Evolutionary conservation across 1,139 yeast species (phyloP).

Genomic region (Diutina scorzettiae): DNA sequence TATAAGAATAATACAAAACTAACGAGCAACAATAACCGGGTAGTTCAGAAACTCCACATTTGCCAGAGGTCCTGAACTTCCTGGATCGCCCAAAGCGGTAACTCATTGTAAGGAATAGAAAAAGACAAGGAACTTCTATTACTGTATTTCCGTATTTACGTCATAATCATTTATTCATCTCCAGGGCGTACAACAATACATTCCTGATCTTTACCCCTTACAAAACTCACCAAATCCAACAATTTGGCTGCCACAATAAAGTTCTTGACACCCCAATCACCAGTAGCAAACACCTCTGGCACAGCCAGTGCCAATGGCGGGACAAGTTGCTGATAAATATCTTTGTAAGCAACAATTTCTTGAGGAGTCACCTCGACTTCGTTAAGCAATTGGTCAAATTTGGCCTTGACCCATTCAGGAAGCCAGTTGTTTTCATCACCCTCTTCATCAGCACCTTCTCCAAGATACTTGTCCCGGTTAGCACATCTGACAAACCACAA

Average conservation of each 20-base stretch:
- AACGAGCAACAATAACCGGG: no score
- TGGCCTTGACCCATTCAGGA: constrained; percentile 40
- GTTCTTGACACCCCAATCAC: constrained; percentile 52
- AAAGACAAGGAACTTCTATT: no score
- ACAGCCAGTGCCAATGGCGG: constrained; percentile 39
- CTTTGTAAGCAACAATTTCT: constrained; percentile 44
- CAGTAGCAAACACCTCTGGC: constrained; percentile 50
- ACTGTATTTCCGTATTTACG: no score
- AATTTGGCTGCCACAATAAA: constrained; percentile 50
- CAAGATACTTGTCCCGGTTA: constrained; percentile 29
- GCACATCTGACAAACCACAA: constrained; percentile 51
- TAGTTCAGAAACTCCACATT: no score
- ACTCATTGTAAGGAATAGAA: no score
- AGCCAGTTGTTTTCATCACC: constrained; percentile 21
- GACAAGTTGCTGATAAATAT: constrained; percentile 42
- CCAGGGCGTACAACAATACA: constrained; percentile 35
- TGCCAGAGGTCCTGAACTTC: no score
- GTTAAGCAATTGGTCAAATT: constrained; percentile 28
- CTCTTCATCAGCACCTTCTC: constrained; percentile 9
- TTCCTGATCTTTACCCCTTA: constrained; percentile 48
- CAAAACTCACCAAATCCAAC: constrained; percentile 46
- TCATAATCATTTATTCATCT: background rate
- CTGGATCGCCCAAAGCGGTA: no score
- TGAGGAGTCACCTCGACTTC: constrained; percentile 28
- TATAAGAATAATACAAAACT: no score